A percentile compares a stretch with the other conserved stretches of the same genome.
Conservation (phyloP, 306 rosid genomes). For the Dalbergia cochinchinensis region DNA sequence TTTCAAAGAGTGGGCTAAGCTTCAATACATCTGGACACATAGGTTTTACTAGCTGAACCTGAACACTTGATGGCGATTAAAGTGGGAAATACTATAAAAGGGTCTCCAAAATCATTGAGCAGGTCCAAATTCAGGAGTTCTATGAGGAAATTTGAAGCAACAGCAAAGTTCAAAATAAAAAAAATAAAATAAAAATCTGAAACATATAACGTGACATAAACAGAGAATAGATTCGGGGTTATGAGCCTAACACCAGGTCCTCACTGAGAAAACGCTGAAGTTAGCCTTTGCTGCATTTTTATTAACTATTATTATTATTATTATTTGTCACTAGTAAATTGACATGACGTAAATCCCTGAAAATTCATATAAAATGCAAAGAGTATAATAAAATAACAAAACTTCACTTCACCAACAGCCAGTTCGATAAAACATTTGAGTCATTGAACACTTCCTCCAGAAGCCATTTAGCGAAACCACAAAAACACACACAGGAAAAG, state of each 20-base stretch:
- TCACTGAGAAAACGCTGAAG: not conserved
- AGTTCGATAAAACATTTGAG: not conserved
- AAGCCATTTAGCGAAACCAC: conserved; percentile 22
- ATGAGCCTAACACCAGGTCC: not conserved
- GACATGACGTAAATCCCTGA: not conserved
- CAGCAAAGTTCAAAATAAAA: not conserved
- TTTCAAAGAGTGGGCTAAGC: not conserved
- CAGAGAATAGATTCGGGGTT: not conserved
- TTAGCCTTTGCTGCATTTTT: not conserved
- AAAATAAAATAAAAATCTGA: not conserved
- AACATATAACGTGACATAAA: not conserved
- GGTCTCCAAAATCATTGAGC: conserved; percentile 20
- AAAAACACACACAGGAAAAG: not conserved
- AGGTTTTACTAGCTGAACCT: not conserved
- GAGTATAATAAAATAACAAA: conserved; percentile 7
- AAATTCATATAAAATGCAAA: conserved; percentile 12
- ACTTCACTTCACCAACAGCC: not conserved
- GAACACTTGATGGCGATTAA: not conserved
- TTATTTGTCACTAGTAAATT: not conserved
- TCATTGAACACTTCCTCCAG: not conserved
- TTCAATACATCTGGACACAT: not conserved
- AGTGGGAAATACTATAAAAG: not conserved
- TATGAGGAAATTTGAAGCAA: conserved; percentile 21
- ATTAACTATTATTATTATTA: too few species aligned
- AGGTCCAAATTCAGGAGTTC: conserved; percentile 14